These are phyloP conservation scores for Athelia sp. DNA, from an alignment of 1,284 basidiomycete genomes.

Conservation along the genomic window DNA sequence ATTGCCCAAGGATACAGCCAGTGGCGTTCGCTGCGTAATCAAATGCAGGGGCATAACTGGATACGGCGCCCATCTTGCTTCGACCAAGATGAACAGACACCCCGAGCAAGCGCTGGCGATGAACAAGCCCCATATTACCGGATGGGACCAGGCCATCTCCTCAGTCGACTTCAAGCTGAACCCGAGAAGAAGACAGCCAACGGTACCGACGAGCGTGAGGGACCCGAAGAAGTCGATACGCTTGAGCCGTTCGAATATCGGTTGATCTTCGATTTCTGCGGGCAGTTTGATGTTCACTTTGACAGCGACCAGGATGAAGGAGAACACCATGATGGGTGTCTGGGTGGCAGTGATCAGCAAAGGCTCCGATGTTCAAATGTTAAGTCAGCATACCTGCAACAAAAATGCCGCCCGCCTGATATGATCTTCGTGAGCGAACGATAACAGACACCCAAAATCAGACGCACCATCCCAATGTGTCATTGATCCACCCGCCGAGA, in stretches of 20 bases:
- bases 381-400: constrained; percentile 46
- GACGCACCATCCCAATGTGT: constrained; percentile 76
- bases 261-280: constrained; percentile 53
- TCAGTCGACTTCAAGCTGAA: constrained; percentile 80
- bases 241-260: constrained; percentile 56
- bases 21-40: constrained; percentile 69
- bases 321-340: constrained; percentile 71
- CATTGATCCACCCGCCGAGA: constrained; percentile 84
- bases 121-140: constrained; percentile 64
- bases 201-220: constrained; percentile 67
- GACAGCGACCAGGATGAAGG: constrained; percentile 59
- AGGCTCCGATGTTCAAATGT: constrained; percentile 5
- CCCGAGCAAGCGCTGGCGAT: constrained; percentile 48
- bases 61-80: constrained; percentile 68
- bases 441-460: constrained; percentile 5
- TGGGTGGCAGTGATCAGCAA: constrained; percentile 24
- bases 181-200: constrained; percentile 72
- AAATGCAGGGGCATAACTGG: constrained; percentile 84
- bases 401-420: constrained; percentile 64
- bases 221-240: constrained; percentile 85
- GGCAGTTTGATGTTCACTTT: constrained; percentile 74
- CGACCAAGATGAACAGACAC: constrained; percentile 64
- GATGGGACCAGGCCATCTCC: constrained; percentile 73
- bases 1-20: constrained; percentile 78
- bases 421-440: constrained; percentile 13